These are phyloP conservation scores for Mycena vitilis DNA, from an alignment of 768 basidiomycete genomes.

Conservation along the genomic window DNA sequence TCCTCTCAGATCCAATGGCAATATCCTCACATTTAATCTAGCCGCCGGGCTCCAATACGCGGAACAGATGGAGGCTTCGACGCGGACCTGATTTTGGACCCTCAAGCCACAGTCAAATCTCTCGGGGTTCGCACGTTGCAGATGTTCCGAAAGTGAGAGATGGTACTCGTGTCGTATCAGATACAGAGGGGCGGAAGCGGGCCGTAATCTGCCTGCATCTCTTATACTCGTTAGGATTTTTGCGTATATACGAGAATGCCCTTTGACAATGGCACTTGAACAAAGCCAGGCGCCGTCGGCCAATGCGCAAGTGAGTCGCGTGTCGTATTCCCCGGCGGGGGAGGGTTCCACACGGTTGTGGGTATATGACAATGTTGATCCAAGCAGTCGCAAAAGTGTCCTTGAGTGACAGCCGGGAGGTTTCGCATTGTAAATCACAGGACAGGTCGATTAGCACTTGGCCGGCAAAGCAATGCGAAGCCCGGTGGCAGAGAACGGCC, in stretches of 20 bases:
- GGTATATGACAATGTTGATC: too few species aligned
- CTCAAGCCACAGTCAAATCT: constrained; percentile 12
- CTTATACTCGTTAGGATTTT: too few species aligned
- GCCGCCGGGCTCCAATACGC: background rate
- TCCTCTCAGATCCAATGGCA: background rate
- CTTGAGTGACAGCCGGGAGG: too few species aligned
- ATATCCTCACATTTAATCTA: background rate
- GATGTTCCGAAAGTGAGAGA: background rate
- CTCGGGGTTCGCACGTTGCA: background rate
- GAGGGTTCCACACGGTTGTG: too few species aligned
- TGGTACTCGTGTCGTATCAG: background rate
- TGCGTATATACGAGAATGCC: too few species aligned
- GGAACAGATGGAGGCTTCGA: background rate
- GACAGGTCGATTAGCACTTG: too few species aligned
- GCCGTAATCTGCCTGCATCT: background rate
- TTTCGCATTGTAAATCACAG: too few species aligned
- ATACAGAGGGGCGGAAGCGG: background rate
- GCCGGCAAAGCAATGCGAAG: too few species aligned
- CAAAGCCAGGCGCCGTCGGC: background rate
- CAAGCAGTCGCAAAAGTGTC: too few species aligned
- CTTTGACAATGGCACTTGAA: background rate
- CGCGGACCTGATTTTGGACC: constrained; percentile 12
- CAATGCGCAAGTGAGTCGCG: too few species aligned
- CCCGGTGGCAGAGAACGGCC: too few species aligned
- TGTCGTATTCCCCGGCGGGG: background rate